phyloP scores from a whole-genome alignment of 2,329 filamentous ascomycete species.

The Aspergillus arachidicola region DNA sequence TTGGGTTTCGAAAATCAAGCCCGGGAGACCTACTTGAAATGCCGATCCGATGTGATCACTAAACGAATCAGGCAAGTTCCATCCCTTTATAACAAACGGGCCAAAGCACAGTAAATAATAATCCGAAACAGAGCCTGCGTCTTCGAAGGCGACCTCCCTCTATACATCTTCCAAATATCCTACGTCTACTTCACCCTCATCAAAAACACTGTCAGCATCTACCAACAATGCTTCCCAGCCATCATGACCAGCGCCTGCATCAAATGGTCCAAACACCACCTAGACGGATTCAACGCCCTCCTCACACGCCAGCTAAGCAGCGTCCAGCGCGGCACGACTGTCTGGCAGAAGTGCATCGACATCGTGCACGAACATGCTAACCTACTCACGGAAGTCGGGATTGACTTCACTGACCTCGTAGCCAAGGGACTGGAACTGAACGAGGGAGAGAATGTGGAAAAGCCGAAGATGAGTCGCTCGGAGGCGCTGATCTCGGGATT shows the following conservation, averaged over 20 bases:
- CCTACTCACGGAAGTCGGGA: constrained; percentile 79
- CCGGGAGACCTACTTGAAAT: constrained; percentile 80
- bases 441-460: constrained; percentile 23
- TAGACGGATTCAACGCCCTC: constrained; percentile 86
- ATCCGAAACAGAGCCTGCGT: constrained; percentile 72
- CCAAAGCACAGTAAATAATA: constrained; percentile 20
- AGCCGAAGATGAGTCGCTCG: constrained; percentile 28
- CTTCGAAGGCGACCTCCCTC: constrained; percentile 88
- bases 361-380: constrained; percentile 78
- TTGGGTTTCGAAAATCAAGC: constrained; percentile 90
- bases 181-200: constrained; percentile 96
- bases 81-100: not conserved
- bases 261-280: constrained; percentile 95
- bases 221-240: constrained; percentile 82
- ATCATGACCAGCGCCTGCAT: constrained; percentile 92
- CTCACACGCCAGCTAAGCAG: constrained; percentile 84
- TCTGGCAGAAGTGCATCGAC: constrained; percentile 82
- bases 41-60: constrained; percentile 75
- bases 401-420: constrained; percentile 86
- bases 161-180: constrained; percentile 93
- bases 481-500: constrained; percentile 25
- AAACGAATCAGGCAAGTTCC: constrained; percentile 73
- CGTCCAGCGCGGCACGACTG: constrained; percentile 72
- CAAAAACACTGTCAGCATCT: constrained; percentile 87
- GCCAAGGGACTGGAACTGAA: constrained; percentile 54